Evolutionary conservation across 2,329 filamentous ascomycete genomes (phyloP), one percentile per base, ranked within the genome.

Genomic region (Xylariaceae sp.): DNA sequence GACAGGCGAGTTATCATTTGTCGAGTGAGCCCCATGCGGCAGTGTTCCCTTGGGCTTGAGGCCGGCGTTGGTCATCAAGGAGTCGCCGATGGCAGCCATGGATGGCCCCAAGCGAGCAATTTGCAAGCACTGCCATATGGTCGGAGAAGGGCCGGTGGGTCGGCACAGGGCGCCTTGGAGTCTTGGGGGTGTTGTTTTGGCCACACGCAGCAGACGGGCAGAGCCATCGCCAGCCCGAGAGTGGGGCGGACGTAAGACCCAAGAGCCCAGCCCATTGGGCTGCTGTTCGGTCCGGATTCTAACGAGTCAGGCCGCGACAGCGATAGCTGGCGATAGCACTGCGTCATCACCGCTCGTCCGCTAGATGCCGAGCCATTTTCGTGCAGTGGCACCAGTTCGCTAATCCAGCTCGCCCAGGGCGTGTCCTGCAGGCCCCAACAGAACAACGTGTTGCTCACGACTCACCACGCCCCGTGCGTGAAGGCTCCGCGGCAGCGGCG

Each of bases 231-330:
- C 59, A 62, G 59, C 55, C 58, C 47, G 45, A 55, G 48, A 57
- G 62, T 58, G 63, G 63, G 63, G 62, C 61, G 62, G 42, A 45
- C 41, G 57, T 53, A 58, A 55, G 58, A 58, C 22, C 22, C 22
- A 28, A 53, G 51, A 54, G 51, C 54, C 56, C 49, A 62, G 59
- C 48, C 59, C 56, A 64, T 63, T 65, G 63, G 63, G 61, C 63
- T 64, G 56, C 57, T 60, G 55, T 63, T 61, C 57, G 62, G 59
- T 55, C 61, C 58, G 58, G 62, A 55, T 56, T 59, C 59, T 63
- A 59, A 60, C 59, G 62, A 64, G 63, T 66, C 57, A 65, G 62
- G 63, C 61, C 56, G 60, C 61, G 60, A 64, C 54, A 50, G 60
- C 57, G 58, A 64, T 63, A 63, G 60, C 60, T 62, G 60, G 61